A percentile compares a stretch with the other conserved stretches of the same genome.
Evolutionary conservation across 805 yeast species (phyloP).

Genomic region (Metschnikowia bowlesiae): DNA sequence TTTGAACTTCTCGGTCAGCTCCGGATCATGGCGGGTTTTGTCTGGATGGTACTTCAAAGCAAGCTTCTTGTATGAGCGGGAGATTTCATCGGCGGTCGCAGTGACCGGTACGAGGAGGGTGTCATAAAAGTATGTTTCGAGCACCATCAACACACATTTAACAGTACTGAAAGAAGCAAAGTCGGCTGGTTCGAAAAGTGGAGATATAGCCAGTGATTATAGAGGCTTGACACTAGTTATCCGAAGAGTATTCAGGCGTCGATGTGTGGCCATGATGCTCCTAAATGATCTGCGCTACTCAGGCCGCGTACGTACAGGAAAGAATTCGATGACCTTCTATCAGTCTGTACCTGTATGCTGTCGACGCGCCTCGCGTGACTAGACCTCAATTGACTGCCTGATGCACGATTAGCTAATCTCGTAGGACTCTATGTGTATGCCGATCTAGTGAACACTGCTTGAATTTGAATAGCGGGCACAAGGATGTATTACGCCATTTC

Average conservation of each 20-base stretch:
- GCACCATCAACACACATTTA: constrained; percentile 12
- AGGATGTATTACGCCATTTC: no score
- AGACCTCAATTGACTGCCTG: neutral
- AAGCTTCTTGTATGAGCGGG: constrained; percentile 30
- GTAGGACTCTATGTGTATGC: no score
- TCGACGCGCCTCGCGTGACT: constrained; percentile 2
- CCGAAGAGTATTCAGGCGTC: neutral
- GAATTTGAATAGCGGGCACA: no score
- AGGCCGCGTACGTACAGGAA: constrained; percentile 5
- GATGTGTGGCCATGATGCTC: neutral
- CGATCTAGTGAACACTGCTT: no score
- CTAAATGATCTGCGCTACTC: constrained; percentile 4
- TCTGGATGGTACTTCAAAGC: constrained; percentile 64
- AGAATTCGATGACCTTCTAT: constrained; percentile 15
- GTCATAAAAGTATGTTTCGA: constrained; percentile 32
- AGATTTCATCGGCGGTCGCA: constrained; percentile 41
- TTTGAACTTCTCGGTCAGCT: constrained; percentile 52
- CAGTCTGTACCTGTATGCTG: constrained; percentile 8
- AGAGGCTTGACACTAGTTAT: neutral
- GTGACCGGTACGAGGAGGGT: constrained; percentile 27
- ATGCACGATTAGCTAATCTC: neutral
- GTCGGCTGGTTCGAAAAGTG: neutral
- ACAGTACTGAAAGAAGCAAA: neutral
- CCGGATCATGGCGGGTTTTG: constrained; percentile 48
- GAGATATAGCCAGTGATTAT: neutral